Evolutionary conservation across 306 rosid species (phyloP).

Genomic region (Oemleria cerasiformis): DNA sequence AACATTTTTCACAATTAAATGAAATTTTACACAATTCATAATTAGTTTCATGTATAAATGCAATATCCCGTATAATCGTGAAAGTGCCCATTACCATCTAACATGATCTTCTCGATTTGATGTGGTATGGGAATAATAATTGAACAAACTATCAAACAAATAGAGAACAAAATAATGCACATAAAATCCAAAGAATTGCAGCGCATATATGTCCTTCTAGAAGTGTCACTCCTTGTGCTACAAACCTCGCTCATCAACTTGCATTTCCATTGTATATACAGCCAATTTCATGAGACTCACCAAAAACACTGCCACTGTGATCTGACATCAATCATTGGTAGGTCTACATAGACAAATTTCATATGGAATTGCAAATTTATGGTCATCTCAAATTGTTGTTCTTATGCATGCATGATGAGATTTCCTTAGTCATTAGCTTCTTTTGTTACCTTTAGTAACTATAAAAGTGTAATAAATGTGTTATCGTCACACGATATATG

Average conservation of each 20-base stretch:
- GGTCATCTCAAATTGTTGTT: no score
- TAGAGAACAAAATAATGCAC: background rate
- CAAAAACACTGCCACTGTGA: conserved; percentile 15
- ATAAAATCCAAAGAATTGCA: background rate
- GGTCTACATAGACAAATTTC: conserved; percentile 9
- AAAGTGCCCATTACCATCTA: no score
- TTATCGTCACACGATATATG: no score
- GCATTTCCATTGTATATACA: conserved; percentile 18
- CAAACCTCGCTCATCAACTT: background rate
- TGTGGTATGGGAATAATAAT: background rate
- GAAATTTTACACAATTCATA: no score
- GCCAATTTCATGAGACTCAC: background rate
- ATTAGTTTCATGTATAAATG: no score
- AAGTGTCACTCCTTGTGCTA: conserved; percentile 4
- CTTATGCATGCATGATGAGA: no score
- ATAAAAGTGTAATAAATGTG: no score
- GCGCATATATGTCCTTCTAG: background rate
- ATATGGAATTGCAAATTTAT: background rate
- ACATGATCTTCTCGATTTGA: no score
- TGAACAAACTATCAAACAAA: background rate
- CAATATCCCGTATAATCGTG: no score
- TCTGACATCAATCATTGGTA: conserved; percentile 40
- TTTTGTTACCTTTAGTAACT: no score
- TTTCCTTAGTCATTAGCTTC: no score
- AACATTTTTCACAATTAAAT: no score